Percentiles rank a stretch among this genome's conserved stretches.
Evolutionary conservation across 257 asterid genomes (phyloP).

Genomic region (Phtheirospermum japonicum): DNA sequence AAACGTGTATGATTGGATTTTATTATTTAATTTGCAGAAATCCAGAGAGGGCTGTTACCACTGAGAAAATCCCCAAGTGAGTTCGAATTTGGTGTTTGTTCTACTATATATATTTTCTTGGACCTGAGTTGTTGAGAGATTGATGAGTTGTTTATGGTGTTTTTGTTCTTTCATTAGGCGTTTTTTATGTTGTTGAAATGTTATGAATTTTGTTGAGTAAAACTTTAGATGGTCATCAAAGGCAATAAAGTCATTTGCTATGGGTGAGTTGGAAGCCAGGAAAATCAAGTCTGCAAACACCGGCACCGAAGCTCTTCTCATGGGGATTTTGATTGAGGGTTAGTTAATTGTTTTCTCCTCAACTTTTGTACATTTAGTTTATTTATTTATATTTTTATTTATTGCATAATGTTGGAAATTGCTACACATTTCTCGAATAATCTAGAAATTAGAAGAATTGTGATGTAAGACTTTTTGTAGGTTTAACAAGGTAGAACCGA

Average conservation of each 20-base stretch:
- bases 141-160: conserved; percentile 23
- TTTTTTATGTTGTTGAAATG: conserved; percentile 29
- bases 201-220: conserved; percentile 34
- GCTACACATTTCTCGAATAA: neutral
- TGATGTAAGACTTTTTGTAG: no score
- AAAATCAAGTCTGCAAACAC: conserved; percentile 52
- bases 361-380: neutral
- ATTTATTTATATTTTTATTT: neutral
- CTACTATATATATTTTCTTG: neutral
- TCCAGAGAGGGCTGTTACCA: conserved; percentile 40
- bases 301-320: conserved; percentile 65
- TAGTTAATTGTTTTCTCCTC: conserved; percentile 21
- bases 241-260: conserved; percentile 65
- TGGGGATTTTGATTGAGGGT: conserved; percentile 76
- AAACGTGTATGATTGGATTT: conserved; percentile 13
- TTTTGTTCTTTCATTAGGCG: conserved; percentile 26
- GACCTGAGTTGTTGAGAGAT: neutral
- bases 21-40: conserved; percentile 40
- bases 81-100: conserved; percentile 24
- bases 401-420: no score
- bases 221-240: conserved; percentile 68
- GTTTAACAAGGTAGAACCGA: no score
- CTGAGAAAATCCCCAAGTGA: conserved; percentile 57
- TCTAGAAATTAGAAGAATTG: no score
- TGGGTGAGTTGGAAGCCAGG: conserved; percentile 75